Evolutionary conservation across 2,329 filamentous ascomycete genomes (phyloP).

Genomic region (Pyrenophora graminea): DNA sequence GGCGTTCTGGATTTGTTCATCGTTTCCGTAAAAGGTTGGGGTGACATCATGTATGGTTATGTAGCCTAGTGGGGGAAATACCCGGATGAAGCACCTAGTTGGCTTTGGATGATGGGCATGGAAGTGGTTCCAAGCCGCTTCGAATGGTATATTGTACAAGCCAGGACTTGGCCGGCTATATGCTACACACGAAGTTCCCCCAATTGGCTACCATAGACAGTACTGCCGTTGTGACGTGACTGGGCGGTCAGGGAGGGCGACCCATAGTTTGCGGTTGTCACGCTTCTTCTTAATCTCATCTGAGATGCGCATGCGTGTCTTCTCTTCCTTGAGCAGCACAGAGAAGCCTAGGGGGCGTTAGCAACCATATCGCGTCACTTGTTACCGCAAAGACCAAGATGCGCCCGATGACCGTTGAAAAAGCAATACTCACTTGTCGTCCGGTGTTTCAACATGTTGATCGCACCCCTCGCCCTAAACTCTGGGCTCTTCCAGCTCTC

Average conservation of each 20-base stretch:
- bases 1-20: slow-evolving; percentile 34
- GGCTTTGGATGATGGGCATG: slow-evolving; percentile 32
- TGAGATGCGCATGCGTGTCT: slow-evolving; percentile 79
- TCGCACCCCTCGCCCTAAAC: slow-evolving; percentile 75
- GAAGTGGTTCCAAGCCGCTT: not conserved
- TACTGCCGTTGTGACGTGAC: slow-evolving; percentile 85
- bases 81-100: slow-evolving; percentile 16
- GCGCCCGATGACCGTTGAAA: not conserved
- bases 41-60: slow-evolving; percentile 1
- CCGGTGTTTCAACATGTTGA: slow-evolving; percentile 70
- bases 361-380: not conserved
- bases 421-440: slow-evolving; percentile 66
- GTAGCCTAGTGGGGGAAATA: slow-evolving; percentile 1
- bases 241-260: slow-evolving; percentile 82
- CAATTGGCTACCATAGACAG: slow-evolving; percentile 75
- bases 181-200: slow-evolving; percentile 5
- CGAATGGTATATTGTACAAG: slow-evolving; percentile 27
- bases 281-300: slow-evolving; percentile 78
- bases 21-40: slow-evolving; percentile 5
- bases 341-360: slow-evolving; percentile 63
- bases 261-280: slow-evolving; percentile 77
- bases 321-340: slow-evolving; percentile 89
- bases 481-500: slow-evolving; percentile 57
- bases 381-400: too few species aligned
- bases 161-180: slow-evolving; percentile 1